Percentiles rank a stretch among this genome's conserved stretches.
Evolutionary conservation across 1,284 basidiomycete species (phyloP).

Genomic region (Singerocomus rubriflavus): DNA sequence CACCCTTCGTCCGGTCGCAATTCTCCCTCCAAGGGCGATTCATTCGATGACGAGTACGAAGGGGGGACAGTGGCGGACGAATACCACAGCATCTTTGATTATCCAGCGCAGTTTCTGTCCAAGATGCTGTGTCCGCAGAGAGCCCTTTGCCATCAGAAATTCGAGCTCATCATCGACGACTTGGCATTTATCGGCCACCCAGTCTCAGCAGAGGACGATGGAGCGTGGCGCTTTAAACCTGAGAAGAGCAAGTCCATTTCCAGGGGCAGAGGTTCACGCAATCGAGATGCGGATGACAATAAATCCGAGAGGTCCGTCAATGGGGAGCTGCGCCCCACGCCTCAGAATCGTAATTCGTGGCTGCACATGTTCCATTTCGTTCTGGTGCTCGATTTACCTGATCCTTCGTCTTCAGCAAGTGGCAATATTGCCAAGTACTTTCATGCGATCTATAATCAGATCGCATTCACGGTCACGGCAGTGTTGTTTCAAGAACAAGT

Average conservation of each 20-base stretch:
- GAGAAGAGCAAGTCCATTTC: slow-evolving; percentile 49
- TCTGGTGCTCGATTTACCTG: slow-evolving; percentile 84
- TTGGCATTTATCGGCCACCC: slow-evolving; percentile 96
- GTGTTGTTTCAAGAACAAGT: slow-evolving; percentile 88
- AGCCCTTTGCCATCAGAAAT: slow-evolving; percentile 89
- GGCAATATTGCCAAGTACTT: slow-evolving; percentile 77
- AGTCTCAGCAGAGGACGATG: slow-evolving; percentile 76
- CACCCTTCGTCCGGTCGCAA: slow-evolving; percentile 42
- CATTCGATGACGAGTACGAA: slow-evolving; percentile 38
- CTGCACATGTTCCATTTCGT: slow-evolving; percentile 86
- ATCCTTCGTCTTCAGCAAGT: slow-evolving; percentile 77
- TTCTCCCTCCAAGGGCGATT: slow-evolving; percentile 42
- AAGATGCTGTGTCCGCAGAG: slow-evolving; percentile 77
- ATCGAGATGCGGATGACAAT: slow-evolving; percentile 33
- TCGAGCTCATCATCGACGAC: slow-evolving; percentile 90
- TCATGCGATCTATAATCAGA: slow-evolving; percentile 82
- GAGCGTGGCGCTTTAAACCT: slow-evolving; percentile 67
- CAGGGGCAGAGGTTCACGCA: slow-evolving; percentile 54
- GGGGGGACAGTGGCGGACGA: slow-evolving; percentile 39
- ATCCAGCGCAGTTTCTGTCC: slow-evolving; percentile 79
- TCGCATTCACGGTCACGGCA: slow-evolving; percentile 84
- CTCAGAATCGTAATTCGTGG: slow-evolving; percentile 42
- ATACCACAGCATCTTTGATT: slow-evolving; percentile 75
- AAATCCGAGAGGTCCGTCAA: slow-evolving; percentile 37
- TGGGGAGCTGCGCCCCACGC: slow-evolving; percentile 24